These are phyloP conservation scores for Lactifluus subvellereus DNA, from an alignment of 768 basidiomycete genomes.

Conservation along the genomic window DNA sequence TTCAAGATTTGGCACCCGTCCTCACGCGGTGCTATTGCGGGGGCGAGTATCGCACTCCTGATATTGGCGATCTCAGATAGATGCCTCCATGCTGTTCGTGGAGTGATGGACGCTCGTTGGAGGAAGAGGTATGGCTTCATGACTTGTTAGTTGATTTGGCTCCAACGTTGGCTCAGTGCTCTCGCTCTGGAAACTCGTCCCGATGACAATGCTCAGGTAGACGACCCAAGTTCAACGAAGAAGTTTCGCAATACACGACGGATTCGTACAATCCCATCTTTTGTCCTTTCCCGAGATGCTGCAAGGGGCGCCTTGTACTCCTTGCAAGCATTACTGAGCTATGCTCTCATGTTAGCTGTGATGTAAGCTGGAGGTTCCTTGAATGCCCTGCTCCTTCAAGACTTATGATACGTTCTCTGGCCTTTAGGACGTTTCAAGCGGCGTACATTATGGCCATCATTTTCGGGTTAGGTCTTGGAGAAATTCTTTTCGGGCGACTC, in stretches of 20 bases:
- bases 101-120: conserved; percentile 54
- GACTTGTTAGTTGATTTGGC: neutral
- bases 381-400: conserved; percentile 1
- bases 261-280: conserved; percentile 49
- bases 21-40: conserved; percentile 63
- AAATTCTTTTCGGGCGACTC: conserved; percentile 62
- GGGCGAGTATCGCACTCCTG: conserved; percentile 67
- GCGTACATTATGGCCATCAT: conserved; percentile 71
- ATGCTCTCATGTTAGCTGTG: conserved; percentile 72
- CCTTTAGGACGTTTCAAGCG: conserved; percentile 73
- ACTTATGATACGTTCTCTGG: conserved; percentile 17
- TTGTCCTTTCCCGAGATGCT: conserved; percentile 60
- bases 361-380: conserved; percentile 48
- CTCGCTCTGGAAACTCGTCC: neutral
- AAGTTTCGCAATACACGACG: conserved; percentile 13
- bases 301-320: conserved; percentile 62
- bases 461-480: conserved; percentile 66
- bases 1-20: conserved; percentile 66
- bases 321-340: conserved; percentile 56
- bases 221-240: neutral
- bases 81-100: conserved; percentile 54
- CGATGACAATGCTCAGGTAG: neutral
- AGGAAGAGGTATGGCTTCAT: conserved; percentile 39
- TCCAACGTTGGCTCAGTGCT: conserved; percentile 1
- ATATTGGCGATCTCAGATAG: conserved; percentile 66